Evolutionary conservation across 2,329 filamentous ascomycete genomes (phyloP).

Genomic region (Akanthomyces uredinophilus): DNA sequence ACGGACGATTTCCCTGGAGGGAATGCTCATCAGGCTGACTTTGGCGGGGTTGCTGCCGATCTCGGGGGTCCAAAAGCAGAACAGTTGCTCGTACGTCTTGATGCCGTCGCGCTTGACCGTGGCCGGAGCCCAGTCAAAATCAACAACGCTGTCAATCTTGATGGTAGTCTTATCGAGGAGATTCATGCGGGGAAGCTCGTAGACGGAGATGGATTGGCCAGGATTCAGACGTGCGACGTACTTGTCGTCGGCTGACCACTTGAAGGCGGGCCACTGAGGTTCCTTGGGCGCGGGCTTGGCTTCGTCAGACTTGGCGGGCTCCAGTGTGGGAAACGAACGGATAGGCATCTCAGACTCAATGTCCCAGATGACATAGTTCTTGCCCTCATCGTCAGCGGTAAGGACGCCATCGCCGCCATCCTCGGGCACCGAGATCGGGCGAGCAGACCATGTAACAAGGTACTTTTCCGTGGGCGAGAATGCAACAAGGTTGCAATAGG

Average conservation of each 20-base stretch:
- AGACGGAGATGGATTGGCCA: slow-evolving; percentile 83
- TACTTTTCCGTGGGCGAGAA: slow-evolving; percentile 94
- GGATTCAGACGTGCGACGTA: slow-evolving; percentile 91
- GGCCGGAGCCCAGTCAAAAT: slow-evolving; percentile 96
- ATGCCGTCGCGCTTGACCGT: slow-evolving; percentile 75
- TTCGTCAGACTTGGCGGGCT: slow-evolving; percentile 57
- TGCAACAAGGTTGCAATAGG: slow-evolving; percentile 90
- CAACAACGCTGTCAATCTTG: slow-evolving; percentile 94
- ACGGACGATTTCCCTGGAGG: slow-evolving; percentile 88
- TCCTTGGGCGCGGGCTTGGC: slow-evolving; percentile 75
- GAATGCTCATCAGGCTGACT: slow-evolving; percentile 93
- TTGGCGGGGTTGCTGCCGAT: slow-evolving; percentile 97
- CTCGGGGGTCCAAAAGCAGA: slow-evolving; percentile 98
- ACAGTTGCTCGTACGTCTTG: slow-evolving; percentile 90
- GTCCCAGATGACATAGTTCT: slow-evolving; percentile 99
- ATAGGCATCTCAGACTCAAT: slow-evolving; percentile 83
- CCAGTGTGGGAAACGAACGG: slow-evolving; percentile 88
- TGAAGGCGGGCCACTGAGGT: slow-evolving; percentile 91
- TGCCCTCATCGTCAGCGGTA: slow-evolving; percentile 89
- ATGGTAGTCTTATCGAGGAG: slow-evolving; percentile 85
- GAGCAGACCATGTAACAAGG: slow-evolving; percentile 92
- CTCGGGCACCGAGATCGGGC: slow-evolving; percentile 87
- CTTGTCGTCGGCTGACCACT: slow-evolving; percentile 97
- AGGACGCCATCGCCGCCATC: slow-evolving; percentile 77
- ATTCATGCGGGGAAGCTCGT: slow-evolving; percentile 84